phyloP scores from a whole-genome alignment of 345 rosid genomes.

The Kandelia obovata region DNA sequence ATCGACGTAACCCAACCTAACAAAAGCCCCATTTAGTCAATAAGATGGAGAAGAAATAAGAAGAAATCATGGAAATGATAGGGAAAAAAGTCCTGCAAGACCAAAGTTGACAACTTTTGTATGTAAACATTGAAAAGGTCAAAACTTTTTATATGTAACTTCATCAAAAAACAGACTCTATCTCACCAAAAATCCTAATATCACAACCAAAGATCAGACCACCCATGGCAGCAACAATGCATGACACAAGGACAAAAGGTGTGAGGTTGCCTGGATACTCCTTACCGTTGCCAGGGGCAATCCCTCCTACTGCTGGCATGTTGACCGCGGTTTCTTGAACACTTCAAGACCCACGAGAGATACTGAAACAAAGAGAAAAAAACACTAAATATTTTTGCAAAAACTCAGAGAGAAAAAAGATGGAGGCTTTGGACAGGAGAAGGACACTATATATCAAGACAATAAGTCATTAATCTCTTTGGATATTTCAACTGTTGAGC shows the following conservation, averaged over 20 bases:
- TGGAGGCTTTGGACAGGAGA: constrained; percentile 10
- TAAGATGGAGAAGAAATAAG: neutral
- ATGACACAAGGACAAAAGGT: constrained; percentile 62
- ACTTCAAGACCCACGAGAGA: neutral
- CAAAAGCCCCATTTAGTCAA: neutral
- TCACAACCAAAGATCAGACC: constrained; percentile 96
- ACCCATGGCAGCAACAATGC: constrained; percentile 96
- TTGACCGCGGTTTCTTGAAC: neutral
- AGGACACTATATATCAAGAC: constrained; percentile 31
- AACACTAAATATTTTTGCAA: neutral
- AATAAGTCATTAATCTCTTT: neutral
- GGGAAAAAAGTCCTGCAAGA: too few relatives aligned
- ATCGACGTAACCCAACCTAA: constrained; percentile 94
- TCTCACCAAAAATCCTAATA: constrained; percentile 82
- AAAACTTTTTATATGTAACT: too few relatives aligned
- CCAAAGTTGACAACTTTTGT: too few relatives aligned
- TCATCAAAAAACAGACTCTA: neutral
- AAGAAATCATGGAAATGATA: neutral
- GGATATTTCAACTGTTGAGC: constrained; percentile 16
- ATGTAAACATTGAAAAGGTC: too few relatives aligned
- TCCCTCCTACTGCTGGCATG: constrained; percentile 27
- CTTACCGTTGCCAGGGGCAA: constrained; percentile 41
- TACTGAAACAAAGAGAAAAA: neutral
- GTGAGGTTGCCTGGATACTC: constrained; percentile 93
- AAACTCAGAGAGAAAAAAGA: neutral